A percentile compares a stretch with the other conserved stretches of the same genome.
Evolutionary conservation across 2,329 filamentous ascomycete species (phyloP).

Genomic region (Scytalidium sp.): DNA sequence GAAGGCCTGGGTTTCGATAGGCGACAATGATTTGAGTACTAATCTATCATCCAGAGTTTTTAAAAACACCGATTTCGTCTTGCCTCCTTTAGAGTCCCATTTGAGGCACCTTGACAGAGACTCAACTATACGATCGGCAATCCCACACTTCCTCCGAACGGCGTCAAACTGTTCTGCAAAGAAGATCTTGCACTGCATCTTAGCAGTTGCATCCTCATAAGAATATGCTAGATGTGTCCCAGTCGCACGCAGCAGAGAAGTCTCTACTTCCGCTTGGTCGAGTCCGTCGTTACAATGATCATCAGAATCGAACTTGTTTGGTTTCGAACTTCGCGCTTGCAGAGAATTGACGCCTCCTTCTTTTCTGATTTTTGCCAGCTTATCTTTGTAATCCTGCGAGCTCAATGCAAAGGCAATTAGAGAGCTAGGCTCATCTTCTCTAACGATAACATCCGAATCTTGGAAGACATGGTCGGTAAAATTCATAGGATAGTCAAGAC

Average conservation of each 20-base stretch:
- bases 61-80: slow-evolving; percentile 95
- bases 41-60: slow-evolving; percentile 95
- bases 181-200: slow-evolving; percentile 97
- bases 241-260: slow-evolving; percentile 77
- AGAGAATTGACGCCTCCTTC: slow-evolving; percentile 40
- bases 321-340: slow-evolving; percentile 29
- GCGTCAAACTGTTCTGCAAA: slow-evolving; percentile 98
- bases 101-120: slow-evolving; percentile 93
- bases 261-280: slow-evolving; percentile 75
- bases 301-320: slow-evolving; percentile 11
- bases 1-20: slow-evolving; percentile 91
- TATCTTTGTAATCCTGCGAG: slow-evolving; percentile 81
- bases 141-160: slow-evolving; percentile 85
- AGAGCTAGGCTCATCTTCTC: slow-evolving; percentile 95
- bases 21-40: slow-evolving; percentile 74
- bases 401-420: slow-evolving; percentile 90
- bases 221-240: slow-evolving; percentile 96
- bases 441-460: slow-evolving; percentile 94
- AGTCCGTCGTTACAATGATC: slow-evolving; percentile 28
- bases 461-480: slow-evolving; percentile 92
- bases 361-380: slow-evolving; percentile 65
- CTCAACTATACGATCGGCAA: slow-evolving; percentile 91
- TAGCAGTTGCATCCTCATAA: slow-evolving; percentile 89
- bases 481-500: slow-evolving; percentile 87
- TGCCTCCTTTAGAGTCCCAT: slow-evolving; percentile 97